Evolutionary conservation across 805 yeast species (phyloP).

Genomic region (Lipomyces sp.): DNA sequence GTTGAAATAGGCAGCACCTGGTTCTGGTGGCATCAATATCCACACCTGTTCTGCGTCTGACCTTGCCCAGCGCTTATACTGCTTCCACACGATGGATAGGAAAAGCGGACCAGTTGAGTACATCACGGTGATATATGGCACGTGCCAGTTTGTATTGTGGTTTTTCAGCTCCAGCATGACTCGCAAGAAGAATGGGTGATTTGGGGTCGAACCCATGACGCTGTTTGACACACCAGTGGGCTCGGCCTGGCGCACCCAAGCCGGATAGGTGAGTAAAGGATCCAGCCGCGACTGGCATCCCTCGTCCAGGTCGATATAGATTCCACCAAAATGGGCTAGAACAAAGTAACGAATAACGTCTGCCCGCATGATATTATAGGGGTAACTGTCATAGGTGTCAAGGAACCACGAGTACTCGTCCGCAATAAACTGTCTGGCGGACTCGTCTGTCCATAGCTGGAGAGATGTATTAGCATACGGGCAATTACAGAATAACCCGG

Average conservation of each 20-base stretch:
- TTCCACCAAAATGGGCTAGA: slow-evolving; percentile 81
- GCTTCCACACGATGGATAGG: slow-evolving; percentile 84
- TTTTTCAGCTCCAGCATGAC: slow-evolving; percentile 66
- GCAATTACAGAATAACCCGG: not conserved
- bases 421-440: slow-evolving; percentile 75
- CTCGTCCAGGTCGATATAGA: slow-evolving; percentile 88
- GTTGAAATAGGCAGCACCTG: slow-evolving; percentile 69
- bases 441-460: slow-evolving; percentile 82
- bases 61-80: slow-evolving; percentile 70
- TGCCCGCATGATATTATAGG: slow-evolving; percentile 84
- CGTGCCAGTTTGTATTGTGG: slow-evolving; percentile 75
- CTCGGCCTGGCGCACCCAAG: slow-evolving; percentile 81
- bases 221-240: slow-evolving; percentile 94
- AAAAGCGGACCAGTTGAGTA: slow-evolving; percentile 91
- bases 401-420: slow-evolving; percentile 88
- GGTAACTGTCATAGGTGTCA: slow-evolving; percentile 73
- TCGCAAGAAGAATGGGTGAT: slow-evolving; percentile 81
- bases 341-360: slow-evolving; percentile 90
- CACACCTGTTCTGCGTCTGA: slow-evolving; percentile 69
- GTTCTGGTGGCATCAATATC: slow-evolving; percentile 63
- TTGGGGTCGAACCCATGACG: slow-evolving; percentile 86
- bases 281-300: slow-evolving; percentile 81
- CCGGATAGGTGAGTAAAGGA: slow-evolving; percentile 79
- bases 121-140: slow-evolving; percentile 92
- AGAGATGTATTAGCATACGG: slow-evolving; percentile 43